phyloP scores from a whole-genome alignment of 2,329 filamentous ascomycete genomes.

The Elsinoe australis region DNA sequence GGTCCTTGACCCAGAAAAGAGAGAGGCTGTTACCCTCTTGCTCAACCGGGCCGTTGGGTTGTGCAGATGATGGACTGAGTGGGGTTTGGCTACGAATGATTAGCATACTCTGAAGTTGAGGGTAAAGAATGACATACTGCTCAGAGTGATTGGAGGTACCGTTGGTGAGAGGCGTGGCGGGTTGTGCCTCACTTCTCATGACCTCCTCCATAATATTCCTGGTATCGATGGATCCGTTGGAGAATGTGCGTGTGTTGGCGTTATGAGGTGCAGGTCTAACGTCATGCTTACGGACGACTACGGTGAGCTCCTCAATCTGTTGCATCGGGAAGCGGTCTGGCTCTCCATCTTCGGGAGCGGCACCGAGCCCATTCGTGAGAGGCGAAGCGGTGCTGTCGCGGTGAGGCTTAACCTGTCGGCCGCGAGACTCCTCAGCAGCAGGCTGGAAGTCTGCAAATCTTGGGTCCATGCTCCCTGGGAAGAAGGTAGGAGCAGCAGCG shows the following conservation, averaged over 20 bases:
- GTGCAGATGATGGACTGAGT: background rate
- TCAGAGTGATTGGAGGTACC: conserved; percentile 19
- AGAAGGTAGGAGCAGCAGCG: conserved; percentile 18
- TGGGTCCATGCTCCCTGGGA: conserved; percentile 18
- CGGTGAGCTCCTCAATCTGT: conserved; percentile 45
- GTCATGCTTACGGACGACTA: conserved; percentile 42
- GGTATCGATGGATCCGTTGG: conserved; percentile 50
- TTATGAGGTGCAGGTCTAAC: conserved; percentile 32
- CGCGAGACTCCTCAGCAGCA: conserved; percentile 19
- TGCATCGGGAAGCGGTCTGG: conserved; percentile 46
- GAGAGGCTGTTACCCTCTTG: conserved; percentile 20
- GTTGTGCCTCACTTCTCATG: conserved; percentile 31
- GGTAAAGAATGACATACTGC: background rate
- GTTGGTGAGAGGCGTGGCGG: conserved; percentile 30
- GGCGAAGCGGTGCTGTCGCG: conserved; percentile 24
- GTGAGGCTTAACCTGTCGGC: conserved; percentile 23
- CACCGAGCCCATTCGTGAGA: conserved; percentile 17
- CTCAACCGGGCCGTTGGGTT: background rate
- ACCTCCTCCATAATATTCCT: conserved; percentile 44
- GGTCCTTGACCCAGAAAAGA: conserved; percentile 46
- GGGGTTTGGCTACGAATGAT: background rate
- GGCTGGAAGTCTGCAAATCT: conserved; percentile 17
- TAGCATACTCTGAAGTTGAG: background rate
- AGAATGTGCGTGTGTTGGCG: conserved; percentile 44
- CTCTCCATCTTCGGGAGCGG: conserved; percentile 24